These are phyloP conservation scores for Nakazawaea sp. DNA, from an alignment of 805 yeast genomes.

Conservation along the genomic window DNA sequence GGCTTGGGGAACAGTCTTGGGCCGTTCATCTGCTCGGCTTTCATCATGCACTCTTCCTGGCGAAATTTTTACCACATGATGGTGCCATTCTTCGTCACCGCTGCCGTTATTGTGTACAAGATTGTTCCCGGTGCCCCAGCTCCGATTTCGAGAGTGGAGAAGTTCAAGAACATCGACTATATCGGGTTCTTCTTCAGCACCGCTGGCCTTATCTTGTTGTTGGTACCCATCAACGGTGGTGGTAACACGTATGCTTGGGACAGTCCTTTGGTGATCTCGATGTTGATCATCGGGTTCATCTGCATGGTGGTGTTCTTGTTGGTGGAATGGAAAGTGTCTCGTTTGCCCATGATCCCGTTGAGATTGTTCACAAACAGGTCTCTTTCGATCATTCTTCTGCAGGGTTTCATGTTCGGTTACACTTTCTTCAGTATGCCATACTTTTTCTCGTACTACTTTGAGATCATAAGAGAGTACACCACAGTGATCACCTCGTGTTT, in stretches of 20 bases:
- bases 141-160: conserved; percentile 25
- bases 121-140: conserved; percentile 28
- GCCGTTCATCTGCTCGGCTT: conserved; percentile 48
- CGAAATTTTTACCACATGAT: conserved; percentile 44
- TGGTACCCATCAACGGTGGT: conserved; percentile 53
- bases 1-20: conserved; percentile 48
- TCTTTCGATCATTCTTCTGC: conserved; percentile 27
- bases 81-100: conserved; percentile 27
- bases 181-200: conserved; percentile 39
- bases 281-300: conserved; percentile 35
- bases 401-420: conserved; percentile 41
- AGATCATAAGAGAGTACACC: conserved; percentile 34
- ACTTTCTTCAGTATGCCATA: conserved; percentile 39
- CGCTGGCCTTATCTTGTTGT: conserved; percentile 38
- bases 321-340: conserved; percentile 42
- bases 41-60: conserved; percentile 40
- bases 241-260: conserved; percentile 51
- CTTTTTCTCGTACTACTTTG: conserved; percentile 43
- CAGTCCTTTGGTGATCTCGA: conserved; percentile 26
- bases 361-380: conserved; percentile 30
- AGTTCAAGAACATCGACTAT: conserved; percentile 41
- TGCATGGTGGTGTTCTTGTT: conserved; percentile 35
- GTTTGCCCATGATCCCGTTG: conserved; percentile 49
- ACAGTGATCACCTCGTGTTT: conserved; percentile 34
- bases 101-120: conserved; percentile 24